Evolutionary conservation across 352 stramenopile species (phyloP).

Genomic region (Phytophthora meadii): DNA sequence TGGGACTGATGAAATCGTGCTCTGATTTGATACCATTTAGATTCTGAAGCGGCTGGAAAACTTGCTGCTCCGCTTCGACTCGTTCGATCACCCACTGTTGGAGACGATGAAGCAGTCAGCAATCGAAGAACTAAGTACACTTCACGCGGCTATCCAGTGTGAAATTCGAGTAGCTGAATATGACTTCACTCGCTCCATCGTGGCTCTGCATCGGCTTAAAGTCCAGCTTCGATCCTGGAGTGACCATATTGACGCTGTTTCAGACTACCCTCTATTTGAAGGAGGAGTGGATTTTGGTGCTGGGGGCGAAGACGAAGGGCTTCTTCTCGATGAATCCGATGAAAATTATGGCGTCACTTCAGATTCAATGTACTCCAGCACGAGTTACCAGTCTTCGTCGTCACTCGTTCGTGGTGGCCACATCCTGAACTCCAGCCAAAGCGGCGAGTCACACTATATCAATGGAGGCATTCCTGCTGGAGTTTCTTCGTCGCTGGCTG

Average conservation of each 20-base stretch:
- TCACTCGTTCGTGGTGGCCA: constrained; percentile 33
- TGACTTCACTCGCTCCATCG: constrained; percentile 80
- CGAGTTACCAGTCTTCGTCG: constrained; percentile 48
- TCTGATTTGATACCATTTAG: constrained; percentile 14
- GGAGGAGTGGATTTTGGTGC: constrained; percentile 57
- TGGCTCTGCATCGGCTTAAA: constrained; percentile 78
- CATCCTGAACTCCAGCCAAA: constrained; percentile 26
- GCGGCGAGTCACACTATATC: constrained; percentile 17
- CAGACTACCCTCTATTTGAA: constrained; percentile 82
- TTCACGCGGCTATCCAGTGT: constrained; percentile 70
- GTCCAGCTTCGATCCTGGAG: constrained; percentile 69
- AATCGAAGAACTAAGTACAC: constrained; percentile 74
- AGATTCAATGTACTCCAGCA: constrained; percentile 72
- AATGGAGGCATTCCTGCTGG: constrained; percentile 8
- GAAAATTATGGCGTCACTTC: constrained; percentile 62
- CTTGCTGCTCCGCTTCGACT: constrained; percentile 59
- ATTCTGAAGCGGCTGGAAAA: constrained; percentile 60
- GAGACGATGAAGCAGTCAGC: constrained; percentile 72
- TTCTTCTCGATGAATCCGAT: constrained; percentile 51
- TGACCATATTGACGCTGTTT: constrained; percentile 82
- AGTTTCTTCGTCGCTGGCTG: constrained; percentile 30
- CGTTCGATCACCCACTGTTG: constrained; percentile 76
- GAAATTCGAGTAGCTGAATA: constrained; percentile 76
- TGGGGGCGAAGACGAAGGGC: constrained; percentile 33
- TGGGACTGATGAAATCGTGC: constrained; percentile 3